Percentiles rank a stretch among this genome's conserved stretches.
Evolutionary conservation across 306 rosid species (phyloP).

Genomic region (Rubus parviflorus): DNA sequence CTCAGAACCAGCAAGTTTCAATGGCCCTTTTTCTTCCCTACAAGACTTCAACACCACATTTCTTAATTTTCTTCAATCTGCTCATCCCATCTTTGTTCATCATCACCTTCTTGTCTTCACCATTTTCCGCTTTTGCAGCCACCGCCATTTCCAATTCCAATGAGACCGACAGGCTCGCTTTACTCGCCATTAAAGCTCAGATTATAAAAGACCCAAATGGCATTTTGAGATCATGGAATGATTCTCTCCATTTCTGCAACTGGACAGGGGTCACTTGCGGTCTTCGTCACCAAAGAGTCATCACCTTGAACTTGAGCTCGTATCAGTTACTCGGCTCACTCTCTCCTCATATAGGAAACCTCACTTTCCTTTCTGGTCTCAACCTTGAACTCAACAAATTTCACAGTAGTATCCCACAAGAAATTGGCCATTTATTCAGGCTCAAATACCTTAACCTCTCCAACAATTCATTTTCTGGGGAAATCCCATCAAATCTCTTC

Average conservation of each 20-base stretch:
- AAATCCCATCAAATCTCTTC: constrained; percentile 11
- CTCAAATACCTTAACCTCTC: constrained; percentile 1
- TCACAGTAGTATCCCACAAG: background rate
- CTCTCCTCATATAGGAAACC: constrained; percentile 15
- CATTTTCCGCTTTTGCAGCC: background rate
- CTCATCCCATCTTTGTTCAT: background rate
- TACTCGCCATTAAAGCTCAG: background rate
- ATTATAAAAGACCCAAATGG: background rate
- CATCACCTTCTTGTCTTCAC: background rate
- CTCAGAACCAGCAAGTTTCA: background rate
- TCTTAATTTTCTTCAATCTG: background rate
- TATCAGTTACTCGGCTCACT: constrained; percentile 4
- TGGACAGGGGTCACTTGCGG: background rate
- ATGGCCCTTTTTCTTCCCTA: background rate
- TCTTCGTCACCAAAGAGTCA: background rate
- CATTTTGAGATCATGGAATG: constrained; percentile 5
- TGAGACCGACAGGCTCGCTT: background rate
- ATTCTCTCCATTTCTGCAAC: constrained; percentile 6
- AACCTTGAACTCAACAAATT: constrained; percentile 10
- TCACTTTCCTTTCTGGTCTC: constrained; percentile 8
- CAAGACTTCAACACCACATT: background rate
- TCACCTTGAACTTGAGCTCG: constrained; percentile 10
- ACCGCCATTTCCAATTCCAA: background rate
- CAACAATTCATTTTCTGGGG: constrained; percentile 18
- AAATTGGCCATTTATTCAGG: constrained; percentile 17